Evolutionary conservation across 441 rosid genomes (phyloP), one percentile per base, ranked within the genome.

Genomic region (Aquilaria agallochum): DNA sequence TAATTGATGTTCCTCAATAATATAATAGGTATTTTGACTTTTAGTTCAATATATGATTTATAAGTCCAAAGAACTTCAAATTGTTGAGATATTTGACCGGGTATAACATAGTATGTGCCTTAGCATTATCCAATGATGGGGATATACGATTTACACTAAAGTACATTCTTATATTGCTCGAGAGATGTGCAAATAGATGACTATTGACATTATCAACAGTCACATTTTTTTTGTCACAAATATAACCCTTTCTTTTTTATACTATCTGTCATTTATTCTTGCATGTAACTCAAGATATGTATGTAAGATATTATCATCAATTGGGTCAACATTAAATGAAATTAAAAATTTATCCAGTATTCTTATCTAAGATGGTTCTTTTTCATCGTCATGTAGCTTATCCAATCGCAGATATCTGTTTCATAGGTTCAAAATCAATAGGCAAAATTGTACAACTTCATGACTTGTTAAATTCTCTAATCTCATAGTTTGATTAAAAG

Each of bases 1-100:
- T 32, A 57, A 5, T 60, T 65, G 2, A 70, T 9, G 50, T 70
- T 70, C 40, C 74, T 47, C 1, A 70, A 8, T 4, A 70, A 33
- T 52, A 70, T 70, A 0, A 64, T 10, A 1, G 54, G 27, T 20
- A 20, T 20, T 20, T 20, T 20, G 1, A 20, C 27, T 20, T 20
- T 20, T 20, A 20, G 27, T 20, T 20, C 1, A 20, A 20, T 20
- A 20, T 20, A 20, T 20, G 27, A 20, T 20, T 20, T 20, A 20
- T 1, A 20, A 20, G 27, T 20, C 1, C 1, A 20, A 20, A 20
- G 1, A 20, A 20, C 27, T 20, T 20, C 27, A 20, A 20, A 20
- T 1, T 20, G 27, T 20, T 20, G 1, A 20, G 27, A 20, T 20
- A 20, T 20, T 20, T 20, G 27, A 20, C 1, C 27, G 27, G 27